Evolutionary conservation across 305 asterid genomes (phyloP).

Genomic region (Salvia sclarea): DNA sequence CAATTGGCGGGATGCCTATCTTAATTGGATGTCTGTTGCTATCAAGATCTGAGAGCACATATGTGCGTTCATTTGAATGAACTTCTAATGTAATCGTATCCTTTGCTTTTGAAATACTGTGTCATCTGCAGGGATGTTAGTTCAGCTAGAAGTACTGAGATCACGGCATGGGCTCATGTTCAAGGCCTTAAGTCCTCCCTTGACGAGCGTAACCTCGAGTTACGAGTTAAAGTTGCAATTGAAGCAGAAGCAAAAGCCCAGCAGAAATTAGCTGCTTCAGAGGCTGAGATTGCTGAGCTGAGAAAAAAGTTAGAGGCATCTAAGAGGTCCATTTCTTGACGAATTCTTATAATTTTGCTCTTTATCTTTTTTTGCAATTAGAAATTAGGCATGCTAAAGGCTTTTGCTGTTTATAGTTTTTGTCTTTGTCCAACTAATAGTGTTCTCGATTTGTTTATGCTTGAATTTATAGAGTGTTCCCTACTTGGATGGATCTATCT

Average conservation of each 20-base stretch:
- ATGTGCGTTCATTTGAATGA: slow-evolving; percentile 15
- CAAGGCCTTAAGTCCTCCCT: slow-evolving; percentile 77
- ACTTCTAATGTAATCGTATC: neutral
- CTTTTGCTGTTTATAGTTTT: slow-evolving; percentile 6
- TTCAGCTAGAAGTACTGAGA: slow-evolving; percentile 78
- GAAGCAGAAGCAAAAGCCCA: slow-evolving; percentile 94
- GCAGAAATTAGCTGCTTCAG: slow-evolving; percentile 92
- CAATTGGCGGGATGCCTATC: slow-evolving; percentile 15
- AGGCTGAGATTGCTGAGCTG: slow-evolving; percentile 91
- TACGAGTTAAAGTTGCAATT: slow-evolving; percentile 86
- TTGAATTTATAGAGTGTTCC: neutral
- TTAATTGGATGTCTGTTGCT: slow-evolving; percentile 9
- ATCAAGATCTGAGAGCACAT: slow-evolving; percentile 15
- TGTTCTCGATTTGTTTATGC: slow-evolving; percentile 18
- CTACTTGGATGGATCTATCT: neutral
- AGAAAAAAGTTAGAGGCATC: slow-evolving; percentile 79
- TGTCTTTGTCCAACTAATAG: slow-evolving; percentile 11
- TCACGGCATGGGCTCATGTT: slow-evolving; percentile 90
- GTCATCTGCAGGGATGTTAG: slow-evolving; percentile 66
- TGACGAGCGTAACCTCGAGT: slow-evolving; percentile 84
- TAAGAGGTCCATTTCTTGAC: slow-evolving; percentile 55
- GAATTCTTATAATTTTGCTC: slow-evolving; percentile 3
- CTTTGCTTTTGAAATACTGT: slow-evolving; percentile 24
- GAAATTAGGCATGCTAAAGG: slow-evolving; percentile 15
- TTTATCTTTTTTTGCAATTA: neutral